phyloP scores from a whole-genome alignment of 768 basidiomycete species.

The Phlebiopsis gigantea region DNA sequence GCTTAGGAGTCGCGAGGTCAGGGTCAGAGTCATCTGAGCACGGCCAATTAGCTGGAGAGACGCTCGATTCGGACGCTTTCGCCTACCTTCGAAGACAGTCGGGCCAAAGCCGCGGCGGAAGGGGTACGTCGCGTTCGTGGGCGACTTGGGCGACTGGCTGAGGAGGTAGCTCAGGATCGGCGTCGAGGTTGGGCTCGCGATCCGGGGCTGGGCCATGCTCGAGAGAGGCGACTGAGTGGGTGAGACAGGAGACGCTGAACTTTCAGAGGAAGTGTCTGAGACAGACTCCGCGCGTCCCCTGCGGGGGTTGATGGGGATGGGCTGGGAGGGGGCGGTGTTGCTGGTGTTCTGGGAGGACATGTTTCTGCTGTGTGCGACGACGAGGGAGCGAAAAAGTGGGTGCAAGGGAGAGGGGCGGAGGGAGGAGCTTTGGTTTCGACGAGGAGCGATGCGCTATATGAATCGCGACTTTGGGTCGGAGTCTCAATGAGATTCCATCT shows the following conservation, averaged over 20 bases:
- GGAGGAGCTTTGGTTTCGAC: conserved; percentile 6
- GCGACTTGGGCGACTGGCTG: conserved; percentile 50
- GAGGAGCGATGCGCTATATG: conserved; percentile 2
- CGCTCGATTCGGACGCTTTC: neutral
- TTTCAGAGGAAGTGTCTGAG: conserved; percentile 44
- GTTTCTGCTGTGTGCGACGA: conserved; percentile 1
- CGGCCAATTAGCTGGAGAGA: neutral
- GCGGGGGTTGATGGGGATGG: conserved; percentile 52
- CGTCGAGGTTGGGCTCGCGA: conserved; percentile 56
- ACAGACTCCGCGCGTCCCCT: conserved; percentile 59
- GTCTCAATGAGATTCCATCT: conserved; percentile 2
- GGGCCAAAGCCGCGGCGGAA: conserved; percentile 52
- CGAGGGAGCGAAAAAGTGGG: neutral
- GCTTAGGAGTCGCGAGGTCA: conserved; percentile 10
- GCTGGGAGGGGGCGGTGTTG: conserved; percentile 49
- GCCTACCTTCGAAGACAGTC: conserved; percentile 58
- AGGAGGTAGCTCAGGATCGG: conserved; percentile 71
- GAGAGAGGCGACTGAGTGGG: conserved; percentile 27
- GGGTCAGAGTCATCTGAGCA: conserved; percentile 14
- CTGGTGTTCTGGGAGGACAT: conserved; percentile 24
- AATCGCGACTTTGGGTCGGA: conserved; percentile 6
- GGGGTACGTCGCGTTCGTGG: conserved; percentile 44
- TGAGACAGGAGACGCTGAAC: conserved; percentile 51
- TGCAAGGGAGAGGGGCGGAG: neutral
- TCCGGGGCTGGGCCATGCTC: conserved; percentile 34